These are phyloP conservation scores for Populus hybrid DNA, from an alignment of 441 rosid genomes.

Conservation along the genomic window DNA sequence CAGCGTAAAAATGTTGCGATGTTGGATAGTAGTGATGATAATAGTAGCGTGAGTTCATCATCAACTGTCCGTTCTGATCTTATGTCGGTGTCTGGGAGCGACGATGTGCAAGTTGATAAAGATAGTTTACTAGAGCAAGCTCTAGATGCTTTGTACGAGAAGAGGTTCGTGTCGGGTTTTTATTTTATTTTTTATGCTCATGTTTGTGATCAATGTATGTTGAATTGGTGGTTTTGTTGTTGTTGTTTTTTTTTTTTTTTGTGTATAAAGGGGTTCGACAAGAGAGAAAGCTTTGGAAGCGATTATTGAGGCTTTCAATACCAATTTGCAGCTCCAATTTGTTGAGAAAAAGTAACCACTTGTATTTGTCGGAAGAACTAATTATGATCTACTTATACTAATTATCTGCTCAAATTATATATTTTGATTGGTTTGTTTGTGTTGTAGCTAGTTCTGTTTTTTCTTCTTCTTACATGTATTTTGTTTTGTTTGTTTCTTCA, in stretches of 20 bases:
- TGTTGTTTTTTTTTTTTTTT: neutral
- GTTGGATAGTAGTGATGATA: conserved; percentile 81
- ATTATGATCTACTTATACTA: neutral
- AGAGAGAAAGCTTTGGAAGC: conserved; percentile 75
- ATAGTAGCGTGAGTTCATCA: conserved; percentile 69
- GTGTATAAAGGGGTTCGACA: conserved; percentile 64
- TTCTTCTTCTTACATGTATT: neutral
- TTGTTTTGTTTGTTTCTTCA: conserved; percentile 19
- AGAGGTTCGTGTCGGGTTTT: conserved; percentile 44
- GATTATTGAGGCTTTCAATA: conserved; percentile 69
- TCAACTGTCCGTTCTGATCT: conserved; percentile 63
- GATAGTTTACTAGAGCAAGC: conserved; percentile 73
- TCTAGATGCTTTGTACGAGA: conserved; percentile 81
- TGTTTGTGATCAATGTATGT: conserved; percentile 3
- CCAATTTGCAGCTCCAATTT: conserved; percentile 67
- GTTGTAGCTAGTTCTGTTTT: too few relatives aligned
- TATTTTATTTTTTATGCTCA: neutral
- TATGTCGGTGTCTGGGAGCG: conserved; percentile 40
- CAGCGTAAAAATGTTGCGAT: conserved; percentile 51
- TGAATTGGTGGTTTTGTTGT: conserved; percentile 9
- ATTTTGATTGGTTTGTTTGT: neutral
- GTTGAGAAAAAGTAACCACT: conserved; percentile 69
- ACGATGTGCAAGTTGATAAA: conserved; percentile 61
- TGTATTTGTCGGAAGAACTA: neutral
- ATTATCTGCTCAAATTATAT: neutral